Percentiles rank a stretch among this genome's conserved stretches.
phyloP scores from a whole-genome alignment of 176 grass and related monocot genomes.

The Triticum urartu region DNA sequence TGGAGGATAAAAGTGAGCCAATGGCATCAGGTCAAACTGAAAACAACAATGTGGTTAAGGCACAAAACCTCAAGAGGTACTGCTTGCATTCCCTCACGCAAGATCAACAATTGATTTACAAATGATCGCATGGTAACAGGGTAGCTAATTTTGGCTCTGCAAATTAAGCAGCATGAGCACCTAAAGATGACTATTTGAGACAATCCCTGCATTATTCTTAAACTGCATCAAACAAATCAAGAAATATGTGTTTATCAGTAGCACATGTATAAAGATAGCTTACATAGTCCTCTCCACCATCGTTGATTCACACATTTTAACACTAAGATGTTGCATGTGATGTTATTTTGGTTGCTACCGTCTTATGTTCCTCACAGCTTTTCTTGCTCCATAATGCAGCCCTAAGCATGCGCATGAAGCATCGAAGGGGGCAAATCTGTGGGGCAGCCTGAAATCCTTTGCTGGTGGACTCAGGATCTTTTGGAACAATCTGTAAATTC shows the following conservation, averaged over 20 bases:
- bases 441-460: conserved; percentile 51
- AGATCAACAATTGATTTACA: not conserved
- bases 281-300: not conserved
- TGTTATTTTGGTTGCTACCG: not conserved
- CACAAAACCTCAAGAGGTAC: conserved; percentile 35
- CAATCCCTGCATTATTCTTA: not conserved
- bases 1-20: not conserved
- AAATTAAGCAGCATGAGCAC: not conserved
- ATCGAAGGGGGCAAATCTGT: conserved; percentile 13
- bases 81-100: not conserved
- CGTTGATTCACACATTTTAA: not conserved
- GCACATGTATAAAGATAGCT: not conserved
- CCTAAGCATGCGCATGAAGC: conserved; percentile 15
- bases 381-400: conserved; percentile 29
- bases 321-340: not conserved
- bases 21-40: conserved; percentile 21
- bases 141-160: not conserved
- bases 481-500: conserved; percentile 40
- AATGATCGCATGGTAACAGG: not conserved
- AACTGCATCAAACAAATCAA: not conserved
- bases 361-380: conserved; percentile 1
- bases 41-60: conserved; percentile 7
- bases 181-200: not conserved
- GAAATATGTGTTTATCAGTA: not conserved
- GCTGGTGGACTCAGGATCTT: conserved; percentile 24